These are phyloP conservation scores for Coemansia sp. DNA, from an alignment of 192 early-diverging fungal genomes.

Conservation along the genomic window DNA sequence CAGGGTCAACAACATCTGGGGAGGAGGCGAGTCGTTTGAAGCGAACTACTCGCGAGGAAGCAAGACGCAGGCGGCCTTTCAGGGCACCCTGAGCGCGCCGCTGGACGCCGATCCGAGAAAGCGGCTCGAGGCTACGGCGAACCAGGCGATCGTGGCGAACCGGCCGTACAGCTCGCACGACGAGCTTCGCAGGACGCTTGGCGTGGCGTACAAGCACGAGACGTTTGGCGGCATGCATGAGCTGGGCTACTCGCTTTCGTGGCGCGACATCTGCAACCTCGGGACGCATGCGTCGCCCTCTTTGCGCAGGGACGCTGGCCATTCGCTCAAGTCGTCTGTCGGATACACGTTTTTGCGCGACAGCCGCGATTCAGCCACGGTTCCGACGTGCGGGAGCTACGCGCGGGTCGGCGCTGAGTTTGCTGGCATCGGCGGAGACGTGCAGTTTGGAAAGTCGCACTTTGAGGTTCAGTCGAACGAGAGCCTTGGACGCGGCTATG, in stretches of 20 bases:
- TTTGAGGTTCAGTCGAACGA: slow-evolving; percentile 63
- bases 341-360: slow-evolving; percentile 66
- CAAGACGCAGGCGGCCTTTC: slow-evolving; percentile 63
- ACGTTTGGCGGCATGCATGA: slow-evolving; percentile 53
- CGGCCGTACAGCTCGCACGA: slow-evolving; percentile 70
- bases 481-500: slow-evolving; percentile 56
- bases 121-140: slow-evolving; percentile 61
- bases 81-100: slow-evolving; percentile 62
- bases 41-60: slow-evolving; percentile 74
- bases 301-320: slow-evolving; percentile 75
- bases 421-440: slow-evolving; percentile 84
- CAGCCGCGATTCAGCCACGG: slow-evolving; percentile 68
- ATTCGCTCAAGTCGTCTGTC: slow-evolving; percentile 80
- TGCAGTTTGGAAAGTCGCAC: slow-evolving; percentile 68
- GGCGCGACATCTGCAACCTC: slow-evolving; percentile 74
- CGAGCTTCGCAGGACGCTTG: slow-evolving; percentile 63
- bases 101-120: slow-evolving; percentile 69
- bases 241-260: slow-evolving; percentile 64
- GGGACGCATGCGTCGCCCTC: slow-evolving; percentile 42
- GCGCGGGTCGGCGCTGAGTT: slow-evolving; percentile 57
- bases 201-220: slow-evolving; percentile 32
- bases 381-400: slow-evolving; percentile 71
- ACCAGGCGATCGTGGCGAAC: slow-evolving; percentile 62
- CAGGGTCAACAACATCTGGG: slow-evolving; percentile 80
- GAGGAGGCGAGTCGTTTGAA: slow-evolving; percentile 79